phyloP scores from a whole-genome alignment of 805 yeast genomes.

The Wickerhamiella azyma region DNA sequence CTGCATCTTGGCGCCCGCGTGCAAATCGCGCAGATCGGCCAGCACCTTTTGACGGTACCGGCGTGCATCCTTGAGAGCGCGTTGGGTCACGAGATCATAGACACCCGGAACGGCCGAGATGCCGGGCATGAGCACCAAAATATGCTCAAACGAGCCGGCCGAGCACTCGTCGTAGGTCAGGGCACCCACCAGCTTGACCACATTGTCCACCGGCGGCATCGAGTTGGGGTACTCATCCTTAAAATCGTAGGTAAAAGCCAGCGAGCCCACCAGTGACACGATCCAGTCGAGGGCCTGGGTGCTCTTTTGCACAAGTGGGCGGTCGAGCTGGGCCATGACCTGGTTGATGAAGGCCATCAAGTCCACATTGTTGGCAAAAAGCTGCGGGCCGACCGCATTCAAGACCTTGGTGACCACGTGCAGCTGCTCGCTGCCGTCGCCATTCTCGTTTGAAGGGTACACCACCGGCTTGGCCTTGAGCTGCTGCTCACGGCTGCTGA shows the following conservation, averaged over 20 bases:
- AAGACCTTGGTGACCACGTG: not conserved
- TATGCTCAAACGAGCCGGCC: conserved; percentile 70
- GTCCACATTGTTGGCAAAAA: not conserved
- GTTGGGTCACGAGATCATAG: not conserved
- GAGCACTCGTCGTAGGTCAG: conserved; percentile 74
- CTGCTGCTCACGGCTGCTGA: not conserved
- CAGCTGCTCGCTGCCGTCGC: not conserved
- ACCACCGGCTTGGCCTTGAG: not conserved
- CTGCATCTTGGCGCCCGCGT: conserved; percentile 27
- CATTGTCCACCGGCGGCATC: not conserved
- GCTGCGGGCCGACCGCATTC: not conserved
- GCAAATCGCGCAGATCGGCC: conserved; percentile 1
- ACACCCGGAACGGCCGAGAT: conserved; percentile 39
- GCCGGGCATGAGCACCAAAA: conserved; percentile 68
- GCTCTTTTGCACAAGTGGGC: conserved; percentile 1
- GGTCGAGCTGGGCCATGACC: not conserved
- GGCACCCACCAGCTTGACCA: conserved; percentile 50
- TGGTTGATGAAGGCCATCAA: not conserved
- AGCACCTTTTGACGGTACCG: conserved; percentile 3
- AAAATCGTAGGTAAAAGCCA: not conserved
- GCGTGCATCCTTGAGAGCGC: conserved; percentile 5
- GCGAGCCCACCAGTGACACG: not conserved
- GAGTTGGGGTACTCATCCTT: not conserved
- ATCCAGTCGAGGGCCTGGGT: conserved; percentile 4
- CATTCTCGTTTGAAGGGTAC: not conserved